phyloP scores from a whole-genome alignment of 106 monocot genomes.

The Cymbidium sinense region DNA sequence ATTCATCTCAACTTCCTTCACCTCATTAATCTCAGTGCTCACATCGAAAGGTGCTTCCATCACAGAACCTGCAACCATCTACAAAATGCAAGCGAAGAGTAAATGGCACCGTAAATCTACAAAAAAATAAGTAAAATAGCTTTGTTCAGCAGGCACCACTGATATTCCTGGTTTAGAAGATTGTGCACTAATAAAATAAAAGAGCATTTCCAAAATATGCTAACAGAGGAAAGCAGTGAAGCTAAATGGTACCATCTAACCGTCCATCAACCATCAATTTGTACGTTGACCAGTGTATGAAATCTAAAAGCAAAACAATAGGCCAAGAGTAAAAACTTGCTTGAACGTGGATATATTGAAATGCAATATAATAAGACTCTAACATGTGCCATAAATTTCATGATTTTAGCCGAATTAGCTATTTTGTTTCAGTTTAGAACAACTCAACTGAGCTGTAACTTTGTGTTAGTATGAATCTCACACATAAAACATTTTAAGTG shows the following conservation, averaged over 20 bases:
- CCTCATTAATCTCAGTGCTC: neutral
- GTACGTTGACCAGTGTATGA: too few relatives aligned
- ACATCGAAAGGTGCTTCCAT: neutral
- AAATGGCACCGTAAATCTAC: neutral
- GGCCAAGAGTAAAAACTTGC: too few relatives aligned
- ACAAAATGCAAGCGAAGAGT: neutral
- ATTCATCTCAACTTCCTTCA: neutral
- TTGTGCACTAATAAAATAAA: neutral
- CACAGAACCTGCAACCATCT: neutral
- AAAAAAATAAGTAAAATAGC: neutral
- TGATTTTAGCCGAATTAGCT: too few relatives aligned
- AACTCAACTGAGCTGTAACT: too few relatives aligned
- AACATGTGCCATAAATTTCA: too few relatives aligned
- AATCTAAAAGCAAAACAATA: too few relatives aligned
- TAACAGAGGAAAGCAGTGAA: neutral
- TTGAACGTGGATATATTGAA: too few relatives aligned
- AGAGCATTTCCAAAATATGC: neutral
- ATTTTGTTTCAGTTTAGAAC: too few relatives aligned
- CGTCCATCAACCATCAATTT: neutral
- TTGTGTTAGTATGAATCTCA: too few relatives aligned
- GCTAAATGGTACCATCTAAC: too few relatives aligned
- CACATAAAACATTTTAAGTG: too few relatives aligned
- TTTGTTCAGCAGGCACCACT: neutral
- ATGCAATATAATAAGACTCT: too few relatives aligned
- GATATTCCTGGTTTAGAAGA: neutral